Evolutionary conservation across 2,329 filamentous ascomycete species (phyloP), one percentile per base, ranked within the genome.

Genomic region (Exophiala spinifera): DNA sequence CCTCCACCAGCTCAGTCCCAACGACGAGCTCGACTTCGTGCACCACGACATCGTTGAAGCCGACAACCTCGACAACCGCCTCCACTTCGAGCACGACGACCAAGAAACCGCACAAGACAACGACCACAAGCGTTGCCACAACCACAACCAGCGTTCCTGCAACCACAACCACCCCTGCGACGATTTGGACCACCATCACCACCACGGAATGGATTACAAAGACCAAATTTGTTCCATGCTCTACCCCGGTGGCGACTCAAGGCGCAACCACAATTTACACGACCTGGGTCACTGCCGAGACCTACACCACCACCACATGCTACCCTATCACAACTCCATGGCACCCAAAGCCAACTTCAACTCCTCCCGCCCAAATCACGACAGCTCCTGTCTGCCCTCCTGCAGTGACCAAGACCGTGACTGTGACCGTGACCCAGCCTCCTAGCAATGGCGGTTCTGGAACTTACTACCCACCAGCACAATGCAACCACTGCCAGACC

Each of bases 141-240:
- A 49, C 44, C n/a, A n/a, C 6, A 25, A 46, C 36, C 31, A 56
- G 34, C 15, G 51, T n/a, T n/a, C n/a, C 25, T 17, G 48, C 46
- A 13, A 55, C 51, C 3, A 49, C 45, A 7, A 56, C 53, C 10
- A 47, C 48, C 19, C 42, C 61, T 2, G 59, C 51, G n/a, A 46
- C 51, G 17, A 56, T 43, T 14, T 56, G 54, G 34, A 62, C 52
- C 17, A 56, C 56, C 31, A 58, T 53, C 23, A 64, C 65, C 13
- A 61, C 61, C 25, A 67, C 64, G 19, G 64, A 66, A 43, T 67
- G 61, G 33, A 64, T 67, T 52, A 68, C 66, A 31, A 61, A 49
- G 42, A 69, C 67, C 4, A 65, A 56, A 3, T 70, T 67, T 42
- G 63, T 70, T 34, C 69, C 69, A n/a, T 67, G 63, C 57, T 69